Conservation (phyloP, 257 asterid genomes). For the Solanum rostratum region DNA sequence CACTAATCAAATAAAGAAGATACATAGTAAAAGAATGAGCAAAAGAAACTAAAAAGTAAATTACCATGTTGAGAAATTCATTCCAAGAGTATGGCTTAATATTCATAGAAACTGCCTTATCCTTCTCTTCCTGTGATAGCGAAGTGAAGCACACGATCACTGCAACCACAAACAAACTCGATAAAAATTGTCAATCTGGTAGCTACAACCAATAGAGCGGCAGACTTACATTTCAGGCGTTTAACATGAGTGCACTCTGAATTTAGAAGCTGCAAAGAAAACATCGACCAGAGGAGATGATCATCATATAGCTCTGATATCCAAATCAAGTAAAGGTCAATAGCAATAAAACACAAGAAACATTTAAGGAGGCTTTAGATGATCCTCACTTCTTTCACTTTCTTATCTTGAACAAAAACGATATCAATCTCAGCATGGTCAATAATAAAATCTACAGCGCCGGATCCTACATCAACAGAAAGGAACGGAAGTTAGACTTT, state of each 20-base stretch:
- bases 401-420: conserved; percentile 78
- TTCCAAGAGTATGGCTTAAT: conserved; percentile 57
- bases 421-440: conserved; percentile 76
- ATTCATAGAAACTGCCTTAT: conserved; percentile 37
- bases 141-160: conserved; percentile 79
- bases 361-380: background rate
- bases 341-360: conserved; percentile 1
- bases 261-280: conserved; percentile 48
- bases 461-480: conserved; percentile 43
- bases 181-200: background rate
- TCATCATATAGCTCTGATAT: background rate
- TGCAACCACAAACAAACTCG: conserved; percentile 24
- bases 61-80: conserved; percentile 62
- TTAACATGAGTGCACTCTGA: conserved; percentile 68
- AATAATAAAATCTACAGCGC: conserved; percentile 77
- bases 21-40: background rate
- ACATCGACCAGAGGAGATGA: background rate
- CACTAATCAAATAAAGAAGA: background rate
- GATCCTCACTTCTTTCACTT: conserved; percentile 58
- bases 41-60: background rate
- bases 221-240: conserved; percentile 57
- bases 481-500: background rate
- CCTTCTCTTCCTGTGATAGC: conserved; percentile 41
- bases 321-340: background rate
- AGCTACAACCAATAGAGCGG: background rate